A percentile compares a stretch with the other conserved stretches of the same genome.
Conservation (phyloP, 495 filamentous ascomycete species). For the Talaromyces ruber region DNA sequence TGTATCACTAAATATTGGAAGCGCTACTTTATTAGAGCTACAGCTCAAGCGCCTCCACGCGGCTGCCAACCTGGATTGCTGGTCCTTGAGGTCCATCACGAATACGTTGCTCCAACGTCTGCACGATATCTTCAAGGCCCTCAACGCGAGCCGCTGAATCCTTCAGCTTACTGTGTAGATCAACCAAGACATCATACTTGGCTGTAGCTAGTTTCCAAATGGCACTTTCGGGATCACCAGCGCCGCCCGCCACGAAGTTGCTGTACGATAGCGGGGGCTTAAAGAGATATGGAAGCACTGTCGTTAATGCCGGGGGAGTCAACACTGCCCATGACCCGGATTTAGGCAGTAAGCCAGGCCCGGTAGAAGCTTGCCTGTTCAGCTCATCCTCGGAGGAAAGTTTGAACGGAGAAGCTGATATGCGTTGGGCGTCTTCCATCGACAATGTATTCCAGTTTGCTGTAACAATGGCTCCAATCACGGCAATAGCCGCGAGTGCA, state of each 20-base stretch:
- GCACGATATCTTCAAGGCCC: conserved; percentile 36
- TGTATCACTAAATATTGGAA: background rate
- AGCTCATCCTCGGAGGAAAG: conserved; percentile 36
- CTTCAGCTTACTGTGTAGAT: conserved; percentile 29
- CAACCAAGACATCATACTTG: conserved; percentile 48
- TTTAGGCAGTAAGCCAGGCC: conserved; percentile 30
- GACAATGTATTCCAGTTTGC: conserved; percentile 44
- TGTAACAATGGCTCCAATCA: conserved; percentile 45
- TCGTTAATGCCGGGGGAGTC: conserved; percentile 40
- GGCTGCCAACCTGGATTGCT: conserved; percentile 17
- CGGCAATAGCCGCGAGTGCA: conserved; percentile 45
- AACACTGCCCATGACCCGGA: conserved; percentile 44
- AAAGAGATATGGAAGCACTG: conserved; percentile 50
- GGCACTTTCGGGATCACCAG: conserved; percentile 47
- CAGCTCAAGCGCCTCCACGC: conserved; percentile 28
- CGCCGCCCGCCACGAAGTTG: conserved; percentile 49
- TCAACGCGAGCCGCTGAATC: conserved; percentile 19
- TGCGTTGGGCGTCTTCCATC: conserved; percentile 10
- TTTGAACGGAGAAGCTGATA: conserved; percentile 20
- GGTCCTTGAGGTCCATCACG: conserved; percentile 37
- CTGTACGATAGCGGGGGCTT: conserved; percentile 48
- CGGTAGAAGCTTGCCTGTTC: conserved; percentile 24
- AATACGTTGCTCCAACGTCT: conserved; percentile 32
- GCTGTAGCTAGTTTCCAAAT: conserved; percentile 53
- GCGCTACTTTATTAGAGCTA: conserved; percentile 1